phyloP scores from a whole-genome alignment of 148 eudicot species.

The Persicaria tinctoria region DNA sequence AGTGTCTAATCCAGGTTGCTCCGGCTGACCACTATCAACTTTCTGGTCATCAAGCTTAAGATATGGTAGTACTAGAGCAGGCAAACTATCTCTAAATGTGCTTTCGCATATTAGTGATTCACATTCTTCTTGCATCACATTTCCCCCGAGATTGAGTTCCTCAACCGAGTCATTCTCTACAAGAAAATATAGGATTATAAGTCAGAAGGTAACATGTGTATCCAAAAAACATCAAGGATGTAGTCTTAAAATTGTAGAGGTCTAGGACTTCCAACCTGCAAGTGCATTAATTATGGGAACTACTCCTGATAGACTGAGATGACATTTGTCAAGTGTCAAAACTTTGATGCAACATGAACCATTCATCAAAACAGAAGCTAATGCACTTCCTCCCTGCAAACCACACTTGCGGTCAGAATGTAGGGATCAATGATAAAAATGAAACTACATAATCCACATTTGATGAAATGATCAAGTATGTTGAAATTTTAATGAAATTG shows the following conservation, averaged over 20 bases:
- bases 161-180: conserved; percentile 49
- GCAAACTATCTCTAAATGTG: neutral
- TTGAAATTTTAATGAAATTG: neutral
- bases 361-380: conserved; percentile 46
- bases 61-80: neutral
- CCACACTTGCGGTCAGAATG: conserved; percentile 11
- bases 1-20: conserved; percentile 13
- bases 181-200: conserved; percentile 15
- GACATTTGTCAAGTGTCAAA: conserved; percentile 57
- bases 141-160: conserved; percentile 74
- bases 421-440: neutral
- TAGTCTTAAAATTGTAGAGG: neutral
- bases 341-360: conserved; percentile 53
- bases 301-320: conserved; percentile 55
- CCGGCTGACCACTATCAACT: conserved; percentile 18
- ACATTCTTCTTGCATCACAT: conserved; percentile 27
- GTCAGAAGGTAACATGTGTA: neutral
- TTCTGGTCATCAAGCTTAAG: conserved; percentile 14
- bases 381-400: conserved; percentile 57
- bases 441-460: neutral
- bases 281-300: conserved; percentile 49
- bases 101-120: neutral
- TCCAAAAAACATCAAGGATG: neutral
- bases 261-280: conserved; percentile 24
- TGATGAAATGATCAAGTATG: neutral